Evolutionary conservation across 495 filamentous ascomycete genomes (phyloP), one percentile per base, ranked within the genome.

Genomic region (Aspergillus diversus): DNA sequence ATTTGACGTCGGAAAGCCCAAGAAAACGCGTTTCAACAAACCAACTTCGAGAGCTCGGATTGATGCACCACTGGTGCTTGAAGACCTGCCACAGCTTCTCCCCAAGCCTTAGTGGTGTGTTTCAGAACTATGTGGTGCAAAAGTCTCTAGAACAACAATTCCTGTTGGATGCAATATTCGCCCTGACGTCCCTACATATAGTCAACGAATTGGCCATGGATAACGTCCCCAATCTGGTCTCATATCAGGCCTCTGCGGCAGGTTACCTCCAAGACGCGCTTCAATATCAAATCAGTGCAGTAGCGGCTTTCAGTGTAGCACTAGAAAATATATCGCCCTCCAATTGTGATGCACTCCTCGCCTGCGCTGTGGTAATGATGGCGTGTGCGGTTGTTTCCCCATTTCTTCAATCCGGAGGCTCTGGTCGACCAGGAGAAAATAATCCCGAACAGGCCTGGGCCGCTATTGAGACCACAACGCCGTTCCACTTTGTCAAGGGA

Each of bases 81-180:
- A 43, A 43, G n/a, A 43, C 39, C n/a, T 43, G 39, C 39, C 39
- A 43, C n/a, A 43, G 39, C n/a, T 43, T 43, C 39, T 43, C 39
- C 39, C 39, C 39, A 43, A n/a, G 3, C 4, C 39, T 43, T n/a
- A 43, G 39, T 43, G 39, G 39, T 11, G 39, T 8, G 3, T 43
- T 43, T n/a, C 39, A 43, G 39, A n/a, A 43, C n/a, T 11, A 43
- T 43, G 39, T 43, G 11, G 39, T 43, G 11, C 39, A 43, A n/a
- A 11, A 43, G 39, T 11, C 39, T 12, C n/a, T 43, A 9, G 4
- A n/a, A 12, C 39, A 43, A 12, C 39, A 11, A 43, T 43, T 43
- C 9, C 39, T 43, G 12, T 12, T 43, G 39, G 39, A 43, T 43
- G 4, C 39, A 11, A 12, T 43, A 43, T 43, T 43, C 12, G 39